Base-by-base conservation (phyloP, 2,329 filamentous ascomycete genomes). In the Diaporthe australafricana region DNA sequence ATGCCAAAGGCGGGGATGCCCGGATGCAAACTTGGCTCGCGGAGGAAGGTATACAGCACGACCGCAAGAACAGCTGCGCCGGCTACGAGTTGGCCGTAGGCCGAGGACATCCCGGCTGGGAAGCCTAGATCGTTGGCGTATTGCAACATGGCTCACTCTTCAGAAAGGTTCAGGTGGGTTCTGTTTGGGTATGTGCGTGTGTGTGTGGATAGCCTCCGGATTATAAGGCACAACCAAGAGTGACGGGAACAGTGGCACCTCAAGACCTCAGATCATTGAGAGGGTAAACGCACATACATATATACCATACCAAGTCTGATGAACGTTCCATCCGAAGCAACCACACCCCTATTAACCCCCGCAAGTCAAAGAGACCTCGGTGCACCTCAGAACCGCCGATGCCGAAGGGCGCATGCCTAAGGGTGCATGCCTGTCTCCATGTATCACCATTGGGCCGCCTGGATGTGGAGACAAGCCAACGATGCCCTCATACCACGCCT, bases 1-100 rank as follows among this genome's bases (percentile, higher is more conserved):
- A 68, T 42, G 17, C 66, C 66, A 30, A 57, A 68, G 6, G 66
- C 42, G 7, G 66, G 66, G 27, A 68, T 68, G 30, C 53, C 66
- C 12, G 40, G 30, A 53, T 69, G 6, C 8, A 50, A 53, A 32
- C 66, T 5, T 60, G 45, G 53, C 32, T 69, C 66, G 38, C 25
- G 53, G 30, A 60, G 8, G 20, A 16, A 60, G 53, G 42, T 5
- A 69, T 60, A 60, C 25, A 69, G 16, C n/a, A 52, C 53, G 42
- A 69, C 27, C 12, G 17, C 42, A 14, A 69, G 30, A 2, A 60
- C 30, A 17, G 47, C 32, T 17, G 30, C 67, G 11, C 32, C 67
- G 8, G 32, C 53, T 30, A 60, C 12, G 22, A 69, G 2, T 12
- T 60, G 67, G 42, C 53, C 32, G 32, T 40, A 69, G 5, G 45